Percentiles rank a stretch among this genome's conserved stretches.
Evolutionary conservation across 1,139 yeast species (phyloP).

Genomic region (Debaryomycetaceae sp.): DNA sequence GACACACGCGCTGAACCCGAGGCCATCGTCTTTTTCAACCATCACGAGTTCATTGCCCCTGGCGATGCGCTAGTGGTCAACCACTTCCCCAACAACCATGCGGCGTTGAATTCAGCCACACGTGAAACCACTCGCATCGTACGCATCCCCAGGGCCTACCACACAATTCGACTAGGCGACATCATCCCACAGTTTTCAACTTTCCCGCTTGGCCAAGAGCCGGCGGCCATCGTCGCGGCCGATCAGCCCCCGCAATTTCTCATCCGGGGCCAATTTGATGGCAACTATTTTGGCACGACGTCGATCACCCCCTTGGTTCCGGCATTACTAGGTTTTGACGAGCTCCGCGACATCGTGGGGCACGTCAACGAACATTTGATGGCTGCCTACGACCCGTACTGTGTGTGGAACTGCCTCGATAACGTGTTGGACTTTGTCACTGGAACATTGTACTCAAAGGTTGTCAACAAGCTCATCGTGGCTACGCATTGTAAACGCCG

Average conservation of each 20-base stretch:
- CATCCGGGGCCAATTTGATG: conserved; percentile 33
- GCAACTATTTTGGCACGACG: conserved; percentile 44
- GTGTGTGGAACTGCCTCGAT: conserved; percentile 33
- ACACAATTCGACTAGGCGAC: conserved; percentile 24
- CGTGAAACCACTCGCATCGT: conserved; percentile 50
- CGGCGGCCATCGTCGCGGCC: conserved; percentile 48
- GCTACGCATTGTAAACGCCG: conserved; percentile 23
- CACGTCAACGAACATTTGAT: conserved; percentile 41
- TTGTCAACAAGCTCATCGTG: conserved; percentile 15
- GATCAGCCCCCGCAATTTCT: conserved; percentile 20
- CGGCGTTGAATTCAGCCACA: conserved; percentile 19
- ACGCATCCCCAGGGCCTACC: conserved; percentile 55
- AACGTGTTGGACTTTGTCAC: conserved; percentile 45
- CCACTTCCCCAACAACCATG: conserved; percentile 61
- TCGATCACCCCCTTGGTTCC: conserved; percentile 54
- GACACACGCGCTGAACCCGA: too few species aligned
- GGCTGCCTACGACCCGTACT: conserved; percentile 38
- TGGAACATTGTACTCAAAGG: conserved; percentile 25
- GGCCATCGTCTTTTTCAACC: conserved; percentile 56
- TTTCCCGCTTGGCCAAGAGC: conserved; percentile 59
- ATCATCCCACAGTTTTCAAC: conserved; percentile 58
- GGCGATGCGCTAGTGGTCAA: conserved; percentile 43
- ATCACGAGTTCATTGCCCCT: conserved; percentile 49
- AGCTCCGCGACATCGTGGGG: conserved; percentile 37
- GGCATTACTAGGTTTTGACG: conserved; percentile 28